Base-by-base conservation (phyloP, 208 protist genomes). In the Trypanosomatidae sp. region DNA sequence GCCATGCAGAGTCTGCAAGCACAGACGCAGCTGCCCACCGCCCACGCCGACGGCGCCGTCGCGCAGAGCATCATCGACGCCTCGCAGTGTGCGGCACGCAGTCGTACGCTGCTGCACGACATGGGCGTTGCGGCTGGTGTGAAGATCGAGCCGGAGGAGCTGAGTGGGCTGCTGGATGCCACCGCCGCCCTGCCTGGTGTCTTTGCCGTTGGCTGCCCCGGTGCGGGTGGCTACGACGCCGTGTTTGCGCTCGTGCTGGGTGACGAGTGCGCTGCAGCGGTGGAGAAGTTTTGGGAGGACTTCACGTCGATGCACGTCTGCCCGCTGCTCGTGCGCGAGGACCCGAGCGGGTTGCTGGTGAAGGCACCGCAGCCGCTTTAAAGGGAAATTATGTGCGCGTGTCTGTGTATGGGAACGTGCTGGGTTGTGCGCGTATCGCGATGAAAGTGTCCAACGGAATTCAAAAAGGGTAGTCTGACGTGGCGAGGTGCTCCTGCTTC, bases 171-270 rank as follows among this genome's bases (percentile, higher is more conserved):
- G 39, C 81, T 98, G 2, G 76, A 99, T 68, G 82, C 78, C 19
- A 98, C 95, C 13, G 84, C 85, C 13, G 79, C 77, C 0, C 79
- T 98, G 69, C 80, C 89, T 3, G 96, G 96, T 58, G 93, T 98
- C 56, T 90, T 98, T 66, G 93, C 92, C 4, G 95, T 95, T 12
- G 97, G 97, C 62, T 97, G 95, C 67, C 95, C 97, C 25, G 97
- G 97, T 33, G 95, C 96, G 8, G 97, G 97, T 62, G 97, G 97
- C 44, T 98, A 96, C 79, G 97, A 98, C 66, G 95, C 97, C 36
- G 83, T 98, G 13, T 98, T 96, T 82, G 95, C 92, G 30, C 74
- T 98, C 4, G 87, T 88, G n/a, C 53, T 97, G 1, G 89, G 89
- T 28, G 84, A 95, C 55, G 87, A 79, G 15, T 80, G 78, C 41